These are phyloP conservation scores for Aureobasidium lini DNA, from an alignment of 2,329 filamentous ascomycete genomes.

Conservation along the genomic window DNA sequence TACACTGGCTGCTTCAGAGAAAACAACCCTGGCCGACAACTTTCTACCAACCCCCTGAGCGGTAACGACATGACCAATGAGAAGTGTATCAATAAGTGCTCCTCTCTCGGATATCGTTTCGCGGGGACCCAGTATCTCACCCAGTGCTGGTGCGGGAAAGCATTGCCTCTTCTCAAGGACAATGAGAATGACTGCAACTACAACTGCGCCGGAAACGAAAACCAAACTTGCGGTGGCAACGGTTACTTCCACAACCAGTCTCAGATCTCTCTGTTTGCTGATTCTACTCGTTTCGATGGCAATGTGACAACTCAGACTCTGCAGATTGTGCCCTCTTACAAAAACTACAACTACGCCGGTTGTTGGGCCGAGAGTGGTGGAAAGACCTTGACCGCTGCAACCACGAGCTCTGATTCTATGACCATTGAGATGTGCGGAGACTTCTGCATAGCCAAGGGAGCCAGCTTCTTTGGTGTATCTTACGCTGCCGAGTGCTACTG, in stretches of 20 bases:
- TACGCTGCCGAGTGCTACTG: conserved; percentile 31
- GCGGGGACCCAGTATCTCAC: conserved; percentile 43
- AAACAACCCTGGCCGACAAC: conserved; percentile 48
- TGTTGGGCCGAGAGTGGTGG: conserved; percentile 17
- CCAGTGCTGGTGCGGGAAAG: conserved; percentile 38
- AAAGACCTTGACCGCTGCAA: conserved; percentile 19
- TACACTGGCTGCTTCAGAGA: conserved; percentile 52
- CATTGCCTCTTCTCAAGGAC: conserved; percentile 38
- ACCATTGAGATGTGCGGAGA: conserved; percentile 33
- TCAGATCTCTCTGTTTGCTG: conserved; percentile 37
- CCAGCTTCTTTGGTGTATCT: conserved; percentile 32
- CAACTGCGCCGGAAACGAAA: conserved; percentile 26
- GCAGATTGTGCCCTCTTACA: conserved; percentile 18
- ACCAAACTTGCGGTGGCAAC: conserved; percentile 25
- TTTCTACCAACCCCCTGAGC: conserved; percentile 38
- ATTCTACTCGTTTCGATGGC: conserved; percentile 20
- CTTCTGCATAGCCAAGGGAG: conserved; percentile 26
- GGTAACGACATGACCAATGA: conserved; percentile 36
- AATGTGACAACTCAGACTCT: conserved; percentile 16
- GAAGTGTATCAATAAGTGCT: conserved; percentile 41
- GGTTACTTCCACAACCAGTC: conserved; percentile 26
- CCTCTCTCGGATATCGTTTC: conserved; percentile 30
- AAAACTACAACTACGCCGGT: conserved; percentile 12
- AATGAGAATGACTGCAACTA: conserved; percentile 25
- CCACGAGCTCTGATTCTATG: conserved; percentile 25